phyloP scores from a whole-genome alignment of 495 filamentous ascomycete species.

The Daldinia decipiens region DNA sequence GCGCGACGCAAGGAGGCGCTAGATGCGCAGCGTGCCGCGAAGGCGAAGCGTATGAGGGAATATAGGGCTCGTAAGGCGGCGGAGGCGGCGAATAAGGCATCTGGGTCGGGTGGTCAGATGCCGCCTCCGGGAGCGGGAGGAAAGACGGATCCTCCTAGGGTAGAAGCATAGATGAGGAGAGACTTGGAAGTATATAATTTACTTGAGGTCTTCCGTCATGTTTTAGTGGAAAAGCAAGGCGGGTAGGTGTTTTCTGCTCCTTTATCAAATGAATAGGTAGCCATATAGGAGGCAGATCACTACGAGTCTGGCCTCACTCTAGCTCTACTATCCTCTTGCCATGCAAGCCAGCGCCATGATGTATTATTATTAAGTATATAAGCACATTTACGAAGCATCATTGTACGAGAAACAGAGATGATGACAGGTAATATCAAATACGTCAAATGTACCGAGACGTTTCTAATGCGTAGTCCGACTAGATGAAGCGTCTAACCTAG shows the following conservation, averaged over 20 bases:
- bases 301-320: neutral
- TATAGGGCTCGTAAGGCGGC: conserved; percentile 35
- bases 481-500: neutral
- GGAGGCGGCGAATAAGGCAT: conserved; percentile 23
- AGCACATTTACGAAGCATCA: neutral
- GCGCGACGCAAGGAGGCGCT: conserved; percentile 47
- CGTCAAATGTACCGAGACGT: neutral
- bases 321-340: neutral
- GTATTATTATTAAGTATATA: conserved; percentile 18
- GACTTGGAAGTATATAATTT: neutral
- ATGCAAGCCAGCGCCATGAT: neutral
- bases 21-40: conserved; percentile 36
- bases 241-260: neutral
- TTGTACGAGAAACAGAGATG: neutral
- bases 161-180: conserved; percentile 17
- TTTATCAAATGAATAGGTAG: neutral
- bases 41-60: conserved; percentile 37
- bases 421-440: neutral
- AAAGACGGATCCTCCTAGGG: conserved; percentile 25
- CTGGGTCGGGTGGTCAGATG: conserved; percentile 7
- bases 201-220: neutral
- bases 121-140: conserved; percentile 15
- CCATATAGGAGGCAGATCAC: neutral
- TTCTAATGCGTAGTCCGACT: neutral
- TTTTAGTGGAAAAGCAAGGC: neutral